Conservation (phyloP, 1,284 basidiomycete species). For the Volvariella surrecta region DNA sequence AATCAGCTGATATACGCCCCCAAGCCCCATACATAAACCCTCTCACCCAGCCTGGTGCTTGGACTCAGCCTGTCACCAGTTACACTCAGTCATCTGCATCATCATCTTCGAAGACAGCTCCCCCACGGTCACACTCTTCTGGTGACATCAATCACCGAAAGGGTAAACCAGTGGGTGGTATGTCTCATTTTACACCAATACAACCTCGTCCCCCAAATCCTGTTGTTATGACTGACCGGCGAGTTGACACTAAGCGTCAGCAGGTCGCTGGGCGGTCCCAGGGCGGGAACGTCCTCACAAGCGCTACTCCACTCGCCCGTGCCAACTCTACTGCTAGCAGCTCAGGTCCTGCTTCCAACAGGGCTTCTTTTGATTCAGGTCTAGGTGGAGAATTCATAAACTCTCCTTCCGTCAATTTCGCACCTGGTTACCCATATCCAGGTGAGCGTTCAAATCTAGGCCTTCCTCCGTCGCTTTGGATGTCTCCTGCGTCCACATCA, state of each 20-base stretch:
- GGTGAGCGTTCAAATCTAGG: constrained; percentile 44
- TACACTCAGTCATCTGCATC: constrained; percentile 13
- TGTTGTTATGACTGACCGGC: background rate
- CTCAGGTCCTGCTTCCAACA: background rate
- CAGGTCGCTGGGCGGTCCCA: constrained; percentile 5
- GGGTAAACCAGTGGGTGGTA: constrained; percentile 13
- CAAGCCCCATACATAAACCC: constrained; percentile 9
- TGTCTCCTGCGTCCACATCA: constrained; percentile 54
- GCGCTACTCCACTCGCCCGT: constrained; percentile 1
- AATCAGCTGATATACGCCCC: constrained; percentile 10
- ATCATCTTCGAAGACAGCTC: constrained; percentile 14
- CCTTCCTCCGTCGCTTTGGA: constrained; percentile 72
- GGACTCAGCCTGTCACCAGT: constrained; percentile 17
- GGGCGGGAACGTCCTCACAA: constrained; percentile 1
- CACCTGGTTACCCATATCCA: constrained; percentile 22
- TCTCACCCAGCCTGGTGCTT: constrained; percentile 15
- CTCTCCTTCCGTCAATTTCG: constrained; percentile 15
- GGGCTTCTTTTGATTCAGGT: background rate
- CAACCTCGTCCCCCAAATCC: constrained; percentile 1
- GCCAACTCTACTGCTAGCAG: background rate
- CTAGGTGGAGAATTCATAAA: constrained; percentile 6
- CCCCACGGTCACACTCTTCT: constrained; percentile 20
- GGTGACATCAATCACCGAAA: constrained; percentile 13
- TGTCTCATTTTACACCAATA: constrained; percentile 12
- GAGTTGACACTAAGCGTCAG: constrained; percentile 9